phyloP scores from a whole-genome alignment of 2,329 filamentous ascomycete genomes.

The Fusarium albidum region DNA sequence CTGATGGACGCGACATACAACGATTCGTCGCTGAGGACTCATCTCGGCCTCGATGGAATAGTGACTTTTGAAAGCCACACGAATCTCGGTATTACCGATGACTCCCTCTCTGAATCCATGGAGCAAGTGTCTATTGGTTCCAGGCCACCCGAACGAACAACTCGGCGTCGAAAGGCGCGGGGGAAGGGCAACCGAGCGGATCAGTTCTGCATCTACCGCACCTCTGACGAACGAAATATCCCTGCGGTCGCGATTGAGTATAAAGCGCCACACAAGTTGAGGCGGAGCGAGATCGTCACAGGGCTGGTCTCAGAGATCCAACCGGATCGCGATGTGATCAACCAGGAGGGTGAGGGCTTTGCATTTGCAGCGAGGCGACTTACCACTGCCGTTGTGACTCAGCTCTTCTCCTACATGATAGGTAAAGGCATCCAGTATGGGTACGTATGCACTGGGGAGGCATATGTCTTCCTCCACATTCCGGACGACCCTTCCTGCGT shows the following conservation, averaged over 20 bases:
- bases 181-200: constrained; percentile 44
- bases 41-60: constrained; percentile 44
- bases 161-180: constrained; percentile 32
- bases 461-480: constrained; percentile 47
- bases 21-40: constrained; percentile 38
- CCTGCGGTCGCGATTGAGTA: constrained; percentile 48
- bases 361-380: constrained; percentile 42
- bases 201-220: constrained; percentile 41
- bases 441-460: constrained; percentile 46
- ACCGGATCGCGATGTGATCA: constrained; percentile 44
- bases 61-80: constrained; percentile 49
- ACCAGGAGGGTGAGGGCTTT: constrained; percentile 43
- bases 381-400: constrained; percentile 46
- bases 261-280: constrained; percentile 50
- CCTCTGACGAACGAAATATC: constrained; percentile 14
- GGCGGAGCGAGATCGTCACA: constrained; percentile 41
- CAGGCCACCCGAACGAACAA: too few species aligned
- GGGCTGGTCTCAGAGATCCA: constrained; percentile 46
- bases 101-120: constrained; percentile 35
- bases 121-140: too few species aligned
- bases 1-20: constrained; percentile 42
- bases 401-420: constrained; percentile 52
- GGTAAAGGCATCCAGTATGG: constrained; percentile 46
- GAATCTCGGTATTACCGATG: constrained; percentile 40
- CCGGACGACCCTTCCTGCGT: constrained; percentile 43